Evolutionary conservation across 169 alveolate genomes (phyloP), one percentile per base, ranked within the genome.

Genomic region (Cyclospora cayetanensis): DNA sequence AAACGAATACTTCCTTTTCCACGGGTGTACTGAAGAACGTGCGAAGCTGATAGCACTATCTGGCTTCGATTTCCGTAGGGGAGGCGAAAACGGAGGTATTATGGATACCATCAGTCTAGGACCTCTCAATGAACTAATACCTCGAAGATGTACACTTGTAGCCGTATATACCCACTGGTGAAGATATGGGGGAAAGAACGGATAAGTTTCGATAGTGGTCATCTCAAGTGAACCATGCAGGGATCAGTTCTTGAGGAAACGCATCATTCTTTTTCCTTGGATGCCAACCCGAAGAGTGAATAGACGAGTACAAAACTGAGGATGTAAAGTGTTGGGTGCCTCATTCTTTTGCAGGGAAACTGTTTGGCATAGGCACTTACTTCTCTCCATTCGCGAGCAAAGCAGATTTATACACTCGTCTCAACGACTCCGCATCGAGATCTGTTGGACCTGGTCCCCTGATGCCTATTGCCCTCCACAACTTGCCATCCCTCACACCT

Each of bases 11-110:
- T 91, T 91, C 70, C 91, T 79, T 20, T 91, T 91, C 83, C 91
- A 91, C 35, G 94, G 94, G 41, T 83, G 94, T 89, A 91, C 84
- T 12, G 90, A 55, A 29, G 87, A 79, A 25, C 90, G 86, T 42
- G 91, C 91, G 53, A 53, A 79, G 39, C 80, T 80, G 55, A 90
- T 90, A 22, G 90, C 91, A 4, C 41, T 82, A 27, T 43, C 93
- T 4, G 93, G 90, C 37, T 90, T 90, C 46, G 93, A 90, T 63
- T 80, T 65, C 52, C 93, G 93, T 27, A 83, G 93, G 37, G 93
- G 85, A 42, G 93, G 93, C n/a, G 93, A 90, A 37, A 90, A 90
- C 37, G 90, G 93, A 52, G 93, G 93, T 90, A 85, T 5, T 46
- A n/a, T n/a, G n/a, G n/a, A n/a, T n/a, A n/a, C n/a, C n/a, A n/a